A percentile compares a stretch with the other conserved stretches of the same genome.
Conservation (phyloP, 139 green algal genomes). For the Chlamydomonas sp. region DNA sequence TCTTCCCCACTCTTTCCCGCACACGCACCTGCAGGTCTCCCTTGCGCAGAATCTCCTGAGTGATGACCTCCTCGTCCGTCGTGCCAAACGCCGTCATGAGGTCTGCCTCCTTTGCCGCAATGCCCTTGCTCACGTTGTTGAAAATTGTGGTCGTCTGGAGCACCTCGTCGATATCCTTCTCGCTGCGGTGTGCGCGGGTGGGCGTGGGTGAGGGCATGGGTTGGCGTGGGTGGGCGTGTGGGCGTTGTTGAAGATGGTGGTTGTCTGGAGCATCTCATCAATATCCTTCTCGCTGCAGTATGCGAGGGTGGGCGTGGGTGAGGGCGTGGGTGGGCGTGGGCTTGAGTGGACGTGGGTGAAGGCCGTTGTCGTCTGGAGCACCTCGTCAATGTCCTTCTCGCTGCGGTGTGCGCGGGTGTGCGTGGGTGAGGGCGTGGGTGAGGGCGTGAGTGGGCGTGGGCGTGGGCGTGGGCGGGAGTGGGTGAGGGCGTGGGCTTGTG, state of each 20-base stretch:
- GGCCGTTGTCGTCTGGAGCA: too few relatives aligned
- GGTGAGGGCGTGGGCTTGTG: too few relatives aligned
- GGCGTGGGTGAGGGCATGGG: too few relatives aligned
- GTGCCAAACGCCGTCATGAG: constrained; percentile 86
- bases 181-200: constrained; percentile 66
- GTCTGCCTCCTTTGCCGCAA: constrained; percentile 86
- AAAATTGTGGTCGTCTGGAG: constrained; percentile 93
- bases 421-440: too few relatives aligned
- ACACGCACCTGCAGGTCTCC: constrained; percentile 86
- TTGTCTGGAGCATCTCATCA: constrained; percentile 95
- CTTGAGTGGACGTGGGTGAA: too few relatives aligned
- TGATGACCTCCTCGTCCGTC: constrained; percentile 73
- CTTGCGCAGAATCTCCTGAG: constrained; percentile 76
- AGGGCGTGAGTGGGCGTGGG: too few relatives aligned
- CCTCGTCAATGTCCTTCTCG: too few relatives aligned
- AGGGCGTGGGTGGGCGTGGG: too few relatives aligned
- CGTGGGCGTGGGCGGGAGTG: too few relatives aligned
- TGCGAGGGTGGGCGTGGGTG: too few relatives aligned
- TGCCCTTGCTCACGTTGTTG: constrained; percentile 89
- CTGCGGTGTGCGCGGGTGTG: too few relatives aligned
- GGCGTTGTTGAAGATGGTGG: constrained; percentile 88
- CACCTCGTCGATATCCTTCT: constrained; percentile 97
- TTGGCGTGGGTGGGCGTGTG: constrained; percentile 87
- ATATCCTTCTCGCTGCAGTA: constrained; percentile 90
- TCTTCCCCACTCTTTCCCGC: too few relatives aligned